Evolutionary conservation across 1,284 basidiomycete species (phyloP), one percentile per base, ranked within the genome.

Genomic region (Puccinia hordei): DNA sequence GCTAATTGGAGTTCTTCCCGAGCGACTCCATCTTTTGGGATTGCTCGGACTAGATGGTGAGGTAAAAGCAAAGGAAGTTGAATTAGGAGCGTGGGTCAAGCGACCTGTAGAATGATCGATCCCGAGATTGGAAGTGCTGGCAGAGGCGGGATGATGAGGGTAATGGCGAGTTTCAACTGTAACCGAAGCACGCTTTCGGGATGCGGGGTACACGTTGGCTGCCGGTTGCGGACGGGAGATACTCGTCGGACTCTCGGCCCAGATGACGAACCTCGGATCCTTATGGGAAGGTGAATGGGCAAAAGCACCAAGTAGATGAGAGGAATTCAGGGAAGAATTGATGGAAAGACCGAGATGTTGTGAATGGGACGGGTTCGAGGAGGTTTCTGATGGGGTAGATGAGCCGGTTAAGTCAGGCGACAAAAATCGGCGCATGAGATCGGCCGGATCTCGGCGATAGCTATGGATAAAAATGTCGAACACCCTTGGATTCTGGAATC

Each of bases 231-330:
- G 63, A 68, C n/a, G 68, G 75, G 30, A 57, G 44, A 61, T 30
- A 44, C 33, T 41, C 22, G 78, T 24, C 10, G 68, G 55, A 33
- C 35, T 71, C 33, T 73, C 44, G 1, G 92, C 92, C 93, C 93
- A 95, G 22, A 94, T 90, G 38, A 93, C 92, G 84, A 94, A 94
- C 0, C 93, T 89, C 27, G 93, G 93, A 83, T 95, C 93, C 82
- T 93, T 91, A 24, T 46, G 27, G 10, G 35, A 65, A 38, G 73
- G 17, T 65, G 44, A 65, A 27, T 46, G 49, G 57, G 59, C 35
- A 35, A 49, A 49, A 22, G n/a, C 24, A 8, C 41, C 17, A 27
- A 63, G 44, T 27, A 53, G 59, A 63, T 90, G 89, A 1, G 92
- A 92, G 55, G 73, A 75, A 46, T 61, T 63, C 13, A 65, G 44